Evolutionary conservation across 441 rosid genomes (phyloP).

Genomic region (Mallotus japonicus): DNA sequence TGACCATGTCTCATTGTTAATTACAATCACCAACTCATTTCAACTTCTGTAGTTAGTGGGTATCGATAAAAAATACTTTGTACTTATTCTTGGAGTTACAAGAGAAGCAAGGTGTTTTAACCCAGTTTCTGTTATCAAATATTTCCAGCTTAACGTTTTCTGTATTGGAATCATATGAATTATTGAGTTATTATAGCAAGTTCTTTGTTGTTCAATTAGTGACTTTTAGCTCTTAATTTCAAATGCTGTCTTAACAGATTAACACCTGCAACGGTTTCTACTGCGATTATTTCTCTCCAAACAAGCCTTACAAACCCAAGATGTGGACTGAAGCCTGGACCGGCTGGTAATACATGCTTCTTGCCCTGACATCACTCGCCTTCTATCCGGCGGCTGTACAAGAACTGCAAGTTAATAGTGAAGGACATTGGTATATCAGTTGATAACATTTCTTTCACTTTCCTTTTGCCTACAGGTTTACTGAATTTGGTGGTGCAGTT

Average conservation of each 20-base stretch:
- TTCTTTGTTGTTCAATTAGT: not conserved
- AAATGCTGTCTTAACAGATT: conserved; percentile 46
- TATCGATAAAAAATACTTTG: conserved; percentile 20
- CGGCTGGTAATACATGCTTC: conserved; percentile 64
- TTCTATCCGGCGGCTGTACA: not conserved
- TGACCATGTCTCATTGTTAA: conserved; percentile 22
- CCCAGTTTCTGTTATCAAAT: conserved; percentile 15
- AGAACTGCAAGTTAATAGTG: conserved; percentile 15
- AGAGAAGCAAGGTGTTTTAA: conserved; percentile 13
- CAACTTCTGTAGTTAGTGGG: conserved; percentile 3
- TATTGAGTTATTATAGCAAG: conserved; percentile 4
- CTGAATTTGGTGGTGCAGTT: conserved; percentile 92
- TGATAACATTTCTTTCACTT: conserved; percentile 17
- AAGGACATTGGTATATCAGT: not conserved
- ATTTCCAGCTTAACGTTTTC: not conserved
- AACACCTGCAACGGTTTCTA: conserved; percentile 97
- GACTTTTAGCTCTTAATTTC: conserved; percentile 5
- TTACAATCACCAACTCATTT: conserved; percentile 16
- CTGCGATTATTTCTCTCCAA: conserved; percentile 91
- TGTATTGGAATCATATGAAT: not conserved
- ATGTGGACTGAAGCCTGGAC: conserved; percentile 99
- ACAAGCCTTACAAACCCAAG: conserved; percentile 89
- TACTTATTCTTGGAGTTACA: conserved; percentile 4
- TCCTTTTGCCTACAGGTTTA: conserved; percentile 53
- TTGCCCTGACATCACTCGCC: conserved; percentile 1